These are phyloP conservation scores for Globisporangium orthogonon DNA, from an alignment of 352 stramenopile species.

Conservation along the genomic window DNA sequence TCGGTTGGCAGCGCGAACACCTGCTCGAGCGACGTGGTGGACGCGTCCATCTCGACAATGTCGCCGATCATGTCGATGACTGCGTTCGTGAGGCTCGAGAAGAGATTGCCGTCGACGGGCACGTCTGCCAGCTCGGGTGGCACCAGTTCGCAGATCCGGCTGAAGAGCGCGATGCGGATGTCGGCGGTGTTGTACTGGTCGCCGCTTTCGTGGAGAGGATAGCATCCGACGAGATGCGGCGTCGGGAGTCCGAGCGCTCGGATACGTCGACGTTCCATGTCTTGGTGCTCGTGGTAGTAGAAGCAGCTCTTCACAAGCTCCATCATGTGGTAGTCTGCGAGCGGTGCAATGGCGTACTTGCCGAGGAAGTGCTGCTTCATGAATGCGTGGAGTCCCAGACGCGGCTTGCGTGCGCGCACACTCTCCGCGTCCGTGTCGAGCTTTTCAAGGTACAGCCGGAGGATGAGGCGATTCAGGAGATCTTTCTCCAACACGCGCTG, in stretches of 20 bases:
- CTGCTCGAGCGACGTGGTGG: constrained; percentile 23
- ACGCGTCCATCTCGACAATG: constrained; percentile 47
- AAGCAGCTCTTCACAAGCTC: constrained; percentile 59
- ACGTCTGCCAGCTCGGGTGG: constrained; percentile 23
- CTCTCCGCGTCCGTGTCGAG: constrained; percentile 35
- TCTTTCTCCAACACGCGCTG: constrained; percentile 48
- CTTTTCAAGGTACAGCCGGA: constrained; percentile 46
- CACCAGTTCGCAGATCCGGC: constrained; percentile 47
- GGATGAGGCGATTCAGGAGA: constrained; percentile 32
- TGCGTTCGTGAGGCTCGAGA: constrained; percentile 29
- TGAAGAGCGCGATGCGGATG: constrained; percentile 47
- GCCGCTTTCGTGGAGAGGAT: constrained; percentile 1
- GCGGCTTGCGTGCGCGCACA: constrained; percentile 19
- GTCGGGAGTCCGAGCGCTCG: constrained; percentile 9
- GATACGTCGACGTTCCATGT: constrained; percentile 17
- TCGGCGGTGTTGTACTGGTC: constrained; percentile 18
- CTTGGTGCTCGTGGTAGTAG: constrained; percentile 43
- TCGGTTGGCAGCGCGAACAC: constrained; percentile 19
- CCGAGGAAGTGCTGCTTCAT: constrained; percentile 53
- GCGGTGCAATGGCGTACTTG: constrained; percentile 44
- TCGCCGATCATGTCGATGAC: constrained; percentile 59
- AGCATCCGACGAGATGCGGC: constrained; percentile 2
- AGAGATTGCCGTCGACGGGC: constrained; percentile 24
- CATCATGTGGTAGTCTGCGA: constrained; percentile 67
- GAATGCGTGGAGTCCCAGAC: constrained; percentile 32